Percentiles rank a stretch among this genome's conserved stretches.
phyloP scores from a whole-genome alignment of 192 early-diverging fungal species.

The Coemansia sp. region DNA sequence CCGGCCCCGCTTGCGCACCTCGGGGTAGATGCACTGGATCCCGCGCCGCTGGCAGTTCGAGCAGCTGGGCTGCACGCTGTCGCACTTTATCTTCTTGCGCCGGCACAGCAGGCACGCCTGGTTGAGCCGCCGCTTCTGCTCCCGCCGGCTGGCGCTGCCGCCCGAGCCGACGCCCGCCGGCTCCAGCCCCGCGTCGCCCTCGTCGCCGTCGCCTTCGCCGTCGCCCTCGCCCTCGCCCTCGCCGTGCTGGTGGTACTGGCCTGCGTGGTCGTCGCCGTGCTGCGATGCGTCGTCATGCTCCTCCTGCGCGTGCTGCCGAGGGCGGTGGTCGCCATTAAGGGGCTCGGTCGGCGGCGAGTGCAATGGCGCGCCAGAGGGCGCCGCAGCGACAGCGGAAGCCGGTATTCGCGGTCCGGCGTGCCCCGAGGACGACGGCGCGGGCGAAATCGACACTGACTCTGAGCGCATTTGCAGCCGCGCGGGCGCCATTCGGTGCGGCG shows the following conservation, averaged over 20 bases:
- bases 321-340: background rate
- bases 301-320: constrained; percentile 12
- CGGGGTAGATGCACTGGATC: constrained; percentile 56
- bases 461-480: background rate
- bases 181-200: background rate
- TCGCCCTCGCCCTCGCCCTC: no score
- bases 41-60: constrained; percentile 52
- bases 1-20: constrained; percentile 50
- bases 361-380: background rate
- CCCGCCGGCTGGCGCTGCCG: constrained; percentile 13
- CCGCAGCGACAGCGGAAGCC: background rate
- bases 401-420: background rate
- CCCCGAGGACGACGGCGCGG: constrained; percentile 11
- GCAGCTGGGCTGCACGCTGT: constrained; percentile 51
- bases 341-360: background rate
- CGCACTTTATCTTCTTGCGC: constrained; percentile 56
- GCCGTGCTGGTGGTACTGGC: no score
- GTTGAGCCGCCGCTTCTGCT: constrained; percentile 53
- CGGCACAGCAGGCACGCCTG: constrained; percentile 55
- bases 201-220: background rate
- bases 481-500: background rate
- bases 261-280: constrained; percentile 6
- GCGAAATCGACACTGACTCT: constrained; percentile 23
- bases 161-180: background rate
- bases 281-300: constrained; percentile 18